Evolutionary conservation across 768 basidiomycete species (phyloP).

Genomic region (Pleurotus tuoliensis): DNA sequence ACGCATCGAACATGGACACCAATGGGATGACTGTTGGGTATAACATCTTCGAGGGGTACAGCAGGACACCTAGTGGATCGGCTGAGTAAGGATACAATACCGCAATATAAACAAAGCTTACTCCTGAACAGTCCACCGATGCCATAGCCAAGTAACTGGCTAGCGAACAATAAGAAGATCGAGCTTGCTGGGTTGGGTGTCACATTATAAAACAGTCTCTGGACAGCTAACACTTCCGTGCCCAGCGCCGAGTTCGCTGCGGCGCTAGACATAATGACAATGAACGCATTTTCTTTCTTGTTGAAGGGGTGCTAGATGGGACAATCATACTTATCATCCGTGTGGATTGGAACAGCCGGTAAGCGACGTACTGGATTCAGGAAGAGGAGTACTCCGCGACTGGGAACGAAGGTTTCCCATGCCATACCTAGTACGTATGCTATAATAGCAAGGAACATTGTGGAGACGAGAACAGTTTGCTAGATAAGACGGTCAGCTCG

Average conservation of each 20-base stretch:
- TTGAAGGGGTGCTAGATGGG: slow-evolving; percentile 49
- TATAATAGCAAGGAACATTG: slow-evolving; percentile 51
- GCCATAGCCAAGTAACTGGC: slow-evolving; percentile 45
- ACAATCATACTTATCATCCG: not conserved
- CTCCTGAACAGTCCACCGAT: slow-evolving; percentile 51
- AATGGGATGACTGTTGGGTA: slow-evolving; percentile 44
- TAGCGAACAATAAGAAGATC: slow-evolving; percentile 37
- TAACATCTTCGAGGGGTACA: slow-evolving; percentile 53
- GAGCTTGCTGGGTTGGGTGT: slow-evolving; percentile 41
- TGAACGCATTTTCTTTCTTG: slow-evolving; percentile 57
- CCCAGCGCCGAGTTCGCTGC: slow-evolving; percentile 51
- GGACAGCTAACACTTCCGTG: slow-evolving; percentile 52
- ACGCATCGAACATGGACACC: slow-evolving; percentile 44
- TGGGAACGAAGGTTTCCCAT: slow-evolving; percentile 44
- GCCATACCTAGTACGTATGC: slow-evolving; percentile 45
- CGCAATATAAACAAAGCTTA: slow-evolving; percentile 16
- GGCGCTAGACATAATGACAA: slow-evolving; percentile 54
- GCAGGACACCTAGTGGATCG: slow-evolving; percentile 28
- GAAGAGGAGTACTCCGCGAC: slow-evolving; percentile 38
- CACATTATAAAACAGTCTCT: slow-evolving; percentile 50
- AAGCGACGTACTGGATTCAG: slow-evolving; percentile 45
- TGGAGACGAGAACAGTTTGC: slow-evolving; percentile 50
- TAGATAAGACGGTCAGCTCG: slow-evolving; percentile 12
- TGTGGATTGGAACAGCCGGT: not conserved
- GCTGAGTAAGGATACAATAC: not conserved